Evolutionary conservation across 306 rosid genomes (phyloP).

Genomic region (Vigna unguiculata): DNA sequence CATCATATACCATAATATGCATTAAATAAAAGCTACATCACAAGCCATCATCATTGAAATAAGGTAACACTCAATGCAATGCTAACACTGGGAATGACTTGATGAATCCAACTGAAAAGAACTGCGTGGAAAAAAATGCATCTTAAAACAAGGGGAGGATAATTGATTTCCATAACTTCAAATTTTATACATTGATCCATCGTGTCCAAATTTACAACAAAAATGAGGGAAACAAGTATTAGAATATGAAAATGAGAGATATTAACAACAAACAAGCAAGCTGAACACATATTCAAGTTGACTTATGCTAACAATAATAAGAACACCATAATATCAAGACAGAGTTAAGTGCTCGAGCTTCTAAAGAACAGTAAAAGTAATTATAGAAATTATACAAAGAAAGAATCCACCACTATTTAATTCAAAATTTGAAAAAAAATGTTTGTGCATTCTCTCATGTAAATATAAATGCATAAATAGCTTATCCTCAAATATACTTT

Average conservation of each 20-base stretch:
- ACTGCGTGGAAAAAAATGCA: not conserved
- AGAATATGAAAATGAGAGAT: conserved; percentile 3
- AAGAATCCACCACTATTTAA: not conserved
- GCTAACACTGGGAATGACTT: not conserved
- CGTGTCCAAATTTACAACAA: not conserved
- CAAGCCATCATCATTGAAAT: conserved; percentile 35
- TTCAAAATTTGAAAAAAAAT: not conserved
- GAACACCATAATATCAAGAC: not conserved
- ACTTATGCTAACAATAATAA: not conserved
- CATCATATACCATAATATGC: conserved; percentile 4
- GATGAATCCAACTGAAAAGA: conserved; percentile 31
- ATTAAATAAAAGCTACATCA: conserved; percentile 25
- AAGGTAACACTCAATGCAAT: conserved; percentile 4
- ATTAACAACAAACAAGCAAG: conserved; percentile 16
- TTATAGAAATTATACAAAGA: conserved; percentile 1
- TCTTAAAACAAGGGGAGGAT: not conserved
- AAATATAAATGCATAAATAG: conserved; percentile 1
- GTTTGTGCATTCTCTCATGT: not conserved
- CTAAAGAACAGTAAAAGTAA: not conserved
- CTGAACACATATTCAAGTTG: not conserved
- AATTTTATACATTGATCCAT: not conserved
- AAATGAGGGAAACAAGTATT: not conserved
- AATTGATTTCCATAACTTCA: not conserved
- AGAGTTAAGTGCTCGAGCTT: not conserved
- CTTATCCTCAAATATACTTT: conserved; percentile 3